Evolutionary conservation across 2,329 filamentous ascomycete genomes (phyloP).

Genomic region (Ceratocystis alfenasii): DNA sequence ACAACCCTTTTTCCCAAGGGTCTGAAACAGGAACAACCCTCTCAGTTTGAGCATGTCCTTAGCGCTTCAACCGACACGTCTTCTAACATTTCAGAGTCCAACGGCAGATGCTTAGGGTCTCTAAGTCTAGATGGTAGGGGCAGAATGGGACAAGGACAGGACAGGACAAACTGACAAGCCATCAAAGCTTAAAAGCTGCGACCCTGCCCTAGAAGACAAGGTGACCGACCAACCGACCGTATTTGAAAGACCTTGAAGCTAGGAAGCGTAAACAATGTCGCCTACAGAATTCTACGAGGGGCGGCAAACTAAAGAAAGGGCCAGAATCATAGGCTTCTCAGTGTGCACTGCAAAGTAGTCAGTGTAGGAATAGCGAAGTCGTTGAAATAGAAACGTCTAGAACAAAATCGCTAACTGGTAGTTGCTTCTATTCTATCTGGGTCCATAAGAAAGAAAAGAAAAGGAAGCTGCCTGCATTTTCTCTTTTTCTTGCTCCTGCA

Average conservation of each 20-base stretch:
- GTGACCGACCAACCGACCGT: background rate
- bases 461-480: background rate
- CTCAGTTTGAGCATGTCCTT: background rate
- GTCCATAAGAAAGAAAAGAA: background rate
- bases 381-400: slow-evolving; percentile 9
- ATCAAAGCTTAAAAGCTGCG: background rate
- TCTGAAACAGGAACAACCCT: background rate
- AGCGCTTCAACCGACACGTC: background rate
- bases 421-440: background rate
- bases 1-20: background rate
- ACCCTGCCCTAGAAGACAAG: background rate
- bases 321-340: background rate
- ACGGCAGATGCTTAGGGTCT: background rate
- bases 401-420: background rate
- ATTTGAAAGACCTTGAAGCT: too few relatives aligned
- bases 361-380: background rate
- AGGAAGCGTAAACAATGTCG: too few relatives aligned
- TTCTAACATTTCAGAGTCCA: background rate
- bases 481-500: too few relatives aligned
- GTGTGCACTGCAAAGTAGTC: background rate
- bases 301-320: background rate
- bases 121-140: background rate
- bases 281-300: too few relatives aligned
- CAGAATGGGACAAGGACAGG: background rate
- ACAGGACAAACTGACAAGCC: background rate